phyloP scores from a whole-genome alignment of 805 yeast species.

The Lipomyces chichibuensis region DNA sequence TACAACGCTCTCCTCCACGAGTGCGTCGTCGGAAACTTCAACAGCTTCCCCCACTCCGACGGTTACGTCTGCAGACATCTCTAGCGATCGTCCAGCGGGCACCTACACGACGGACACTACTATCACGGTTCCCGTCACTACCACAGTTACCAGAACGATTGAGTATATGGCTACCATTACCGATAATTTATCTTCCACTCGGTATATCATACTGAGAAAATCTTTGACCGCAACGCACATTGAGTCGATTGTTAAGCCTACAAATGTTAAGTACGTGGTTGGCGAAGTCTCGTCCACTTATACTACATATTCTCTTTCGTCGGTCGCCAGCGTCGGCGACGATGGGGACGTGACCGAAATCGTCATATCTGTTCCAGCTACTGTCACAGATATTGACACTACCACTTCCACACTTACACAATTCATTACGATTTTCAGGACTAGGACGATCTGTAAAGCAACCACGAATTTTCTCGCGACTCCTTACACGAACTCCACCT shows the following conservation, averaged over 20 bases:
- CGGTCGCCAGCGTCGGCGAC: background rate
- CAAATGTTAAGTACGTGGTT: background rate
- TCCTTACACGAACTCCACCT: conserved; percentile 5
- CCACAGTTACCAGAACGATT: conserved; percentile 14
- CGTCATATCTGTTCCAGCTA: conserved; percentile 1
- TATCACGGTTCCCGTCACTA: conserved; percentile 8
- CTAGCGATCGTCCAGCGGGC: background rate
- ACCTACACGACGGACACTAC: conserved; percentile 4
- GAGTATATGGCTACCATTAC: conserved; percentile 15
- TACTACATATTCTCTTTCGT: background rate
- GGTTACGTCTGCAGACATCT: background rate
- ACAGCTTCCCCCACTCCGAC: background rate
- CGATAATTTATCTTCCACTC: conserved; percentile 6
- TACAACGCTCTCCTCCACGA: conserved; percentile 5
- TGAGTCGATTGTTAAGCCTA: conserved; percentile 9
- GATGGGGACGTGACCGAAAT: background rate
- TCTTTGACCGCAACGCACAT: conserved; percentile 10
- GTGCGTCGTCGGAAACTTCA: background rate
- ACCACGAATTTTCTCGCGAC: background rate
- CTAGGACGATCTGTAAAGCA: background rate
- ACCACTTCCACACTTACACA: conserved; percentile 15
- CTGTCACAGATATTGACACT: conserved; percentile 11
- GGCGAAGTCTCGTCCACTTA: background rate
- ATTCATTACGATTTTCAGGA: conserved; percentile 4
- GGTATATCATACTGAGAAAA: conserved; percentile 12